These are phyloP conservation scores for Buddleja alternifolia DNA, from an alignment of 257 asterid genomes.

Conservation along the genomic window DNA sequence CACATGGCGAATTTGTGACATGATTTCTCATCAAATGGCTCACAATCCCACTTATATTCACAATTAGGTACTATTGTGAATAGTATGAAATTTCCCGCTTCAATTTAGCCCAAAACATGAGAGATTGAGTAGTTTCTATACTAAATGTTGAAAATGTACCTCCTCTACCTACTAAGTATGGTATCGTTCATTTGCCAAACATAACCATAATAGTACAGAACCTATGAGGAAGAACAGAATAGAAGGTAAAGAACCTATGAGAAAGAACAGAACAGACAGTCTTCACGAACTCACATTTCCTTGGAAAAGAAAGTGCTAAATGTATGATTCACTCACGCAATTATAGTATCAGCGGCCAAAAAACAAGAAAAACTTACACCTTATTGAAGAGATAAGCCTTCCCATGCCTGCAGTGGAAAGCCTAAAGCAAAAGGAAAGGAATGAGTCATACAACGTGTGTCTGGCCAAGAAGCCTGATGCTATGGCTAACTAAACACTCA, in stretches of 20 bases:
- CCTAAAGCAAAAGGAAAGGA: conserved; percentile 44
- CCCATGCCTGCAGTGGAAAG: conserved; percentile 69
- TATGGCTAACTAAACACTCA: conserved; percentile 1
- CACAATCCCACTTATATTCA: too few species aligned
- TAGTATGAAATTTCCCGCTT: not conserved
- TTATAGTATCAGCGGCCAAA: conserved; percentile 22
- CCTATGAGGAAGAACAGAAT: not conserved
- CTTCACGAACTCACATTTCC: conserved; percentile 11
- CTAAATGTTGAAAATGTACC: not conserved
- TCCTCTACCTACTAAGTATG: not conserved
- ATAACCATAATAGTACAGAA: not conserved
- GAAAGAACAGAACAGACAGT: not conserved
- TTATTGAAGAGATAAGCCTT: conserved; percentile 81
- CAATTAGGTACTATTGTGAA: too few species aligned
- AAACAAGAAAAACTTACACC: conserved; percentile 66
- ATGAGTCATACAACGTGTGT: conserved; percentile 21
- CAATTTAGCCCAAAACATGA: not conserved
- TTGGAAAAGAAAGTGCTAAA: not conserved
- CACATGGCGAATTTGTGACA: too few species aligned
- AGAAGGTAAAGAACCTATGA: not conserved
- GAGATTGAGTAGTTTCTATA: not conserved
- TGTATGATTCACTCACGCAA: not conserved
- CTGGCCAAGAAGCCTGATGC: conserved; percentile 12
- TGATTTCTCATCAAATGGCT: too few species aligned
- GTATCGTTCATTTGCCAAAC: not conserved